Percentiles rank a stretch among this genome's conserved stretches.
phyloP scores from a whole-genome alignment of 2,329 filamentous ascomycete species.

The Aspergillus brasiliensis region DNA sequence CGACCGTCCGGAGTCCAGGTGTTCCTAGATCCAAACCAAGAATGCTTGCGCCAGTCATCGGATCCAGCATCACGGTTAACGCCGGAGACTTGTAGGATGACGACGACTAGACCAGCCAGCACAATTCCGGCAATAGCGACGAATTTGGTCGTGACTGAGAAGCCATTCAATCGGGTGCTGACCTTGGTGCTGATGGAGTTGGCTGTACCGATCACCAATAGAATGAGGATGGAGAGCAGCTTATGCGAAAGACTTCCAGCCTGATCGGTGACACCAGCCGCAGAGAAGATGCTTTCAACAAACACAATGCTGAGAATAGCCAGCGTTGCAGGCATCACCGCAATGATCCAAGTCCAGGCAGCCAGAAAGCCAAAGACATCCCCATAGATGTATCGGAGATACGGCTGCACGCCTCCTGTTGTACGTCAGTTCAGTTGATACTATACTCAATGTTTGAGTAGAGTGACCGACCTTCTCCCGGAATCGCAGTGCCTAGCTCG shows the following conservation, averaged over 20 bases:
- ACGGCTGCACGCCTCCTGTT: slow-evolving; percentile 19
- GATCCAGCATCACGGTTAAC: neutral
- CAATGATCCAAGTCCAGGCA: slow-evolving; percentile 24
- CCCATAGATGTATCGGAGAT: slow-evolving; percentile 21
- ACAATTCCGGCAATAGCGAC: slow-evolving; percentile 13
- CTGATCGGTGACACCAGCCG: slow-evolving; percentile 13
- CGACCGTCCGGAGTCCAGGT: slow-evolving; percentile 18
- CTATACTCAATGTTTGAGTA: too few species aligned
- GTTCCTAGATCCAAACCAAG: slow-evolving; percentile 18
- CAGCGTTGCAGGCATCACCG: slow-evolving; percentile 20
- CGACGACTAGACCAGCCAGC: slow-evolving; percentile 13
- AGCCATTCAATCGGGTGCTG: slow-evolving; percentile 16
- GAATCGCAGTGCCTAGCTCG: slow-evolving; percentile 21
- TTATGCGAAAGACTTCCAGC: slow-evolving; percentile 13
- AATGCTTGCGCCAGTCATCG: slow-evolving; percentile 17
- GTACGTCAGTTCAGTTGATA: neutral
- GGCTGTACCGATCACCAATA: slow-evolving; percentile 14
- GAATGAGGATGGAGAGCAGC: slow-evolving; percentile 15
- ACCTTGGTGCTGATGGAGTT: slow-evolving; percentile 22
- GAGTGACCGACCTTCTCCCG: slow-evolving; percentile 17
- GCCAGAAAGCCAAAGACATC: slow-evolving; percentile 23
- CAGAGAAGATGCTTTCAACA: slow-evolving; percentile 21
- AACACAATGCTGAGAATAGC: slow-evolving; percentile 23
- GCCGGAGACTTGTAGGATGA: slow-evolving; percentile 8
- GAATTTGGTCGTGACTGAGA: slow-evolving; percentile 21